Conservation (phyloP, 176 grass and related monocot genomes). For the Ampelocalamus luodianensis region DNA sequence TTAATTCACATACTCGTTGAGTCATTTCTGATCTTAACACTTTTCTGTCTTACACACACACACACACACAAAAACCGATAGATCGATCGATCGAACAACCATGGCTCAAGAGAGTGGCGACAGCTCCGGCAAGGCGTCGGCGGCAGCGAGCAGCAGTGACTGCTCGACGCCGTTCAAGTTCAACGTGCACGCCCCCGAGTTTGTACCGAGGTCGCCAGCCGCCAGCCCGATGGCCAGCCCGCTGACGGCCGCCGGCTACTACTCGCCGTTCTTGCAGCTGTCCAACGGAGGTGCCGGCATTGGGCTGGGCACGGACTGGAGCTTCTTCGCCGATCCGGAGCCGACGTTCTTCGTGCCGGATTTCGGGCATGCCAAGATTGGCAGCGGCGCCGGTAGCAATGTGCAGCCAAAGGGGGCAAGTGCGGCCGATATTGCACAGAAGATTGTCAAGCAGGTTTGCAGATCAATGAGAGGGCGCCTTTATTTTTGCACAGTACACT, state of each 20-base stretch:
- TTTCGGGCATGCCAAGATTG: slow-evolving; percentile 57
- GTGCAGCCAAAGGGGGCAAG: slow-evolving; percentile 34
- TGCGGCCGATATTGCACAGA: slow-evolving; percentile 53
- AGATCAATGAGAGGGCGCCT: too few species aligned
- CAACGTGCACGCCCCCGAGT: slow-evolving; percentile 76
- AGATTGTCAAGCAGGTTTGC: slow-evolving; percentile 77
- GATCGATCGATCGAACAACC: not conserved
- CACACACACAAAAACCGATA: not conserved
- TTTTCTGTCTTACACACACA: not conserved
- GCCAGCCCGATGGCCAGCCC: slow-evolving; percentile 32
- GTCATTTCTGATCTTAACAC: not conserved
- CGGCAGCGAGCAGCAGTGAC: not conserved
- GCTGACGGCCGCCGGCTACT: slow-evolving; percentile 39
- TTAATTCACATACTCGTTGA: not conserved
- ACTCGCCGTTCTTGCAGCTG: slow-evolving; percentile 64
- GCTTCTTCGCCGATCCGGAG: slow-evolving; percentile 68
- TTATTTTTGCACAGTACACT: too few species aligned
- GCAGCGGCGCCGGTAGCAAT: slow-evolving; percentile 12
- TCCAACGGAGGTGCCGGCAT: slow-evolving; percentile 25
- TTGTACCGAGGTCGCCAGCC: slow-evolving; percentile 62
- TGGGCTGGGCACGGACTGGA: slow-evolving; percentile 52
- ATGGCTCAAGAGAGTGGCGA: slow-evolving; percentile 39
- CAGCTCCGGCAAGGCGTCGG: slow-evolving; percentile 1
- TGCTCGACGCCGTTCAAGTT: slow-evolving; percentile 55
- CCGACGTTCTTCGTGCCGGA: slow-evolving; percentile 70